Base-by-base conservation (phyloP, 2,329 filamentous ascomycete genomes). In the Huntiella savannae region DNA sequence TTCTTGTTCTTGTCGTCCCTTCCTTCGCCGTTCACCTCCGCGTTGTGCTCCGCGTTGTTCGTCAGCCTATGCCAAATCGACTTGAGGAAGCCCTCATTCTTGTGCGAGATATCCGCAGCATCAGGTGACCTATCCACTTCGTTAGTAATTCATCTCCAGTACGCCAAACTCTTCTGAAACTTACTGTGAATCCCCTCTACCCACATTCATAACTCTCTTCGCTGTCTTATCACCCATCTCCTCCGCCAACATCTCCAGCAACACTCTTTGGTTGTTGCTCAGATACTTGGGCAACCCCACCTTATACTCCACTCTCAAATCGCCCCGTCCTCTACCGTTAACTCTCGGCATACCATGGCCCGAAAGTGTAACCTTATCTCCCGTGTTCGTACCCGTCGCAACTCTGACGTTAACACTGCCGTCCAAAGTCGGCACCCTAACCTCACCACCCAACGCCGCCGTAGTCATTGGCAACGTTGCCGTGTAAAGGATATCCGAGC, bases 311-410 rank as follows among this genome's bases (percentile, higher is more conserved):
- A 98, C 86, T 59, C 77, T 80, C 50, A 98, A 65, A 58, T 98
- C 91, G 52, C 91, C 91, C 35, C 70, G 71, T 32, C 70, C 74
- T 41, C 84, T 72, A 13, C 72, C 69, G 51, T 73, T 70, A 8
- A 98, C 69, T 55, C 82, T 81, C 63, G 82, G 86, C 88, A 98
- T 96, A 50, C 91, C 91, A 81, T 85, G 86, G 5, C 88, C 88
- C 1, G 76, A 68, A 13, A 98, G 68, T 1, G 85, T 94, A 56
- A 96, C 79, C 60, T 79, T 84, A 58, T 98, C 91, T 45, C 91
- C 91, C 2, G 87, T 93, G 54, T 77, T 84, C 10, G 91, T 96
- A 43, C 91, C 91, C 0, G 87, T 94, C 15, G 77, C 77, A 32
- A 98, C 81, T 63, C 86, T 88, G 56, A 98, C 79, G 60, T 84